Evolutionary conservation across 306 rosid species (phyloP).

Genomic region (Prunus salicina): DNA sequence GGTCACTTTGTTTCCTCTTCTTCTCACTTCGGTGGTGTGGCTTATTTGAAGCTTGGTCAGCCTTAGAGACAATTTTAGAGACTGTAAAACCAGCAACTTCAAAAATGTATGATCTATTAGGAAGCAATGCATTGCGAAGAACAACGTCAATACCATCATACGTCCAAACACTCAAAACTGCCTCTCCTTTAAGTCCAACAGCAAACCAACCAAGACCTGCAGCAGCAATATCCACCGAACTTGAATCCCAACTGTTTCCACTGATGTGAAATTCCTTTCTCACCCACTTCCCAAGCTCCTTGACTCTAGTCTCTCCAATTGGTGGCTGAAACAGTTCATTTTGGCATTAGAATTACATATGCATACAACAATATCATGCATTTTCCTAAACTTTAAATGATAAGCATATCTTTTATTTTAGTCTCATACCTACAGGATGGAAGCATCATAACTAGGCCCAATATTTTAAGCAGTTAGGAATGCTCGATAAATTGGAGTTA

Average conservation of each 20-base stretch:
- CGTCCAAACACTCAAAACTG: constrained; percentile 69
- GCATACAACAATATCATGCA: constrained; percentile 6
- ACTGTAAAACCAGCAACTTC: constrained; percentile 80
- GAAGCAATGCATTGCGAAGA: constrained; percentile 67
- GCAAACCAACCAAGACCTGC: constrained; percentile 97
- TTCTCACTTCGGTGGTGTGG: constrained; percentile 33
- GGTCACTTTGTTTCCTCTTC: constrained; percentile 33
- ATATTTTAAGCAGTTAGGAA: neutral
- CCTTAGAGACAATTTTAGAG: constrained; percentile 77
- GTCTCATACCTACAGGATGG: neutral
- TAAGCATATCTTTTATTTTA: neutral
- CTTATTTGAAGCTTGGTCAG: constrained; percentile 62
- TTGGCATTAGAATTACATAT: constrained; percentile 7
- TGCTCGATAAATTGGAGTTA: too few species aligned
- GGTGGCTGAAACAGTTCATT: constrained; percentile 66
- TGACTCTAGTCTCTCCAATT: constrained; percentile 58
- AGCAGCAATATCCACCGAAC: constrained; percentile 77
- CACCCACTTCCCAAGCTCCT: constrained; percentile 83
- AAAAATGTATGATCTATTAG: constrained; percentile 55
- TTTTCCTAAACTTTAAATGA: neutral
- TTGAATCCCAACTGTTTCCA: constrained; percentile 89
- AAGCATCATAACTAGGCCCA: neutral
- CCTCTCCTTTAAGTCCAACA: constrained; percentile 88
- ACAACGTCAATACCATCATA: constrained; percentile 81
- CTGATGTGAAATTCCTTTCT: constrained; percentile 53